Base-by-base conservation (phyloP, 164 flowering plant genomes). In the Magnolia kwangsiensis region DNA sequence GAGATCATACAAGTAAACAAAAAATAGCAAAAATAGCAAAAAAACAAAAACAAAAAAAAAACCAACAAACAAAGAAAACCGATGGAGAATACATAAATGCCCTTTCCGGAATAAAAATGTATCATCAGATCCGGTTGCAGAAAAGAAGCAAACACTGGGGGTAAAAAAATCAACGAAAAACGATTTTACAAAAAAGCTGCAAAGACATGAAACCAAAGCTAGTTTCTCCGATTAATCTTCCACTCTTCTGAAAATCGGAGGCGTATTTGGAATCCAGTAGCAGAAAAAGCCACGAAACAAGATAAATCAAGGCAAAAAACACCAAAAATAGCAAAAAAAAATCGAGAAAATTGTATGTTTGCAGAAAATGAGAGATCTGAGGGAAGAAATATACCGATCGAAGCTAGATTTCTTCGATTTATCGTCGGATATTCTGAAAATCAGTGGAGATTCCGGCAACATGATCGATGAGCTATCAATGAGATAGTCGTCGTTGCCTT, bases 301-400 rank as follows among this genome's bases (percentile, higher is more conserved):
- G 21, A 64, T 27, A 27, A 27, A 27, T 27, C 2, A 27, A 27
- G 29, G 29, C 8, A 67, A 67, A 29, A 37, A 67, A 19, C 20
- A 13, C 31, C 70, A 23, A 67, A 67, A 27, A 10, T 21, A 8
- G 8, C 18, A 0, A 13, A 9, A 67, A 67, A 55, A 55, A 55
- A 55, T 55, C 16, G 14, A 24, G 70, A 29, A 67, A 67, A 67
- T 67, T 67, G 49, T 8, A 23, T 23, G 37, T 23, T 37, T 29
- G 11, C 45, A 67, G 4, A 67, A 67, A 29, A 67, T 11, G n/a
- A 31, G 50, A 27, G 31, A 67, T 67, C 6, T 13, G 18, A 7
- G 49, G 70, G 11, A 19, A 72, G n/a, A 72, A 72, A 72, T 55
- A 55, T 72, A 72, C 74, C 74, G 13, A 72, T 55, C 61, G 74